Evolutionary conservation across 257 asterid genomes (phyloP).

Genomic region (Ilex aquifolium): DNA sequence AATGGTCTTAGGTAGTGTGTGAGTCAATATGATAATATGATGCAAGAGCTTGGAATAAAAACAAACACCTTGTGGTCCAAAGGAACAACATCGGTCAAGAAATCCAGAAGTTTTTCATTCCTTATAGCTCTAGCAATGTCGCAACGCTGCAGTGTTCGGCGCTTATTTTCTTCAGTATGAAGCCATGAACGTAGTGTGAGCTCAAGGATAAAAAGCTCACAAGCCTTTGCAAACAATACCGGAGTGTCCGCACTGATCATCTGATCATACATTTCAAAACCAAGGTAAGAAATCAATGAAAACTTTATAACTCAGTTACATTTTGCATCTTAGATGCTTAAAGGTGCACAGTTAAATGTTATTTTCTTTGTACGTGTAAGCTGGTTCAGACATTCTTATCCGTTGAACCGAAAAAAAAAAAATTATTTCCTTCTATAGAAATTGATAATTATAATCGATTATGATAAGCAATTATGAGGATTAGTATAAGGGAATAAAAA

Average conservation of each 20-base stretch:
- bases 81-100: conserved; percentile 24
- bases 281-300: not conserved
- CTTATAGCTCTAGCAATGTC: conserved; percentile 34
- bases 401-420: no score
- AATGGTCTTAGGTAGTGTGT: no score
- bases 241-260: conserved; percentile 39
- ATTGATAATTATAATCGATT: no score
- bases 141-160: conserved; percentile 20
- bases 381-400: no score
- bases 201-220: conserved; percentile 33
- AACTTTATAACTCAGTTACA: not conserved
- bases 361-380: no score
- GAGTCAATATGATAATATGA: not conserved
- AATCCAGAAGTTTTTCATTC: conserved; percentile 11
- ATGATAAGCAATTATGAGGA: not conserved
- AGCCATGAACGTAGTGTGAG: conserved; percentile 35
- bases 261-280: conserved; percentile 10
- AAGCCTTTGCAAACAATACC: conserved; percentile 29
- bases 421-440: no score
- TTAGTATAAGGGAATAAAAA: not conserved
- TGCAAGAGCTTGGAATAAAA: not conserved
- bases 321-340: no score
- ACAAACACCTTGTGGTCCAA: conserved; percentile 22
- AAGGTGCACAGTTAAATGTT: no score
- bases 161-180: conserved; percentile 14